Conservation (phyloP, 352 stramenopile species). For the Globisporangium abappressorium region DNA sequence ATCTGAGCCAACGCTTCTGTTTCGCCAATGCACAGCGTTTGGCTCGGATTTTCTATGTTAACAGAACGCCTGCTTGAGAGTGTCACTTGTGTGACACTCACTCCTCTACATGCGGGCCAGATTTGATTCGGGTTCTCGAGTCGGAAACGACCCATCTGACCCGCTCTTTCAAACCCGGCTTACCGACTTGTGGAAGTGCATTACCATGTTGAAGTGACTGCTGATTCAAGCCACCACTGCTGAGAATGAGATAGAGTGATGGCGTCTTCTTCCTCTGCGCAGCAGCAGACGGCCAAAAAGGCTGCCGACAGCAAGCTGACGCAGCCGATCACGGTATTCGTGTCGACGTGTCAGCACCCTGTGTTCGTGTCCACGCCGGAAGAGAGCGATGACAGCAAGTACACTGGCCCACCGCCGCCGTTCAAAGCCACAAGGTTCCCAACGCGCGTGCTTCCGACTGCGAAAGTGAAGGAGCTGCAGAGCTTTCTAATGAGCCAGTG, state of each 20-base stretch:
- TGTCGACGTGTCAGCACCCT: conserved; percentile 53
- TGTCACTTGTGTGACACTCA: background rate
- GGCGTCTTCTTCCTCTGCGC: background rate
- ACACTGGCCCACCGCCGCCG: conserved; percentile 6
- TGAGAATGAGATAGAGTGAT: background rate
- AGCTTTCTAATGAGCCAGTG: conserved; percentile 60
- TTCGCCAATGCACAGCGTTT: background rate
- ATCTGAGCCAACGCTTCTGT: background rate
- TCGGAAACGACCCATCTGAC: background rate
- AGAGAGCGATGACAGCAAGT: conserved; percentile 10
- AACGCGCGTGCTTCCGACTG: conserved; percentile 35
- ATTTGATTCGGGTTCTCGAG: background rate
- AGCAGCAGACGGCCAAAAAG: background rate
- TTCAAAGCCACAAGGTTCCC: conserved; percentile 65
- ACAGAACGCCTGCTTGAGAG: background rate
- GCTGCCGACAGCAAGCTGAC: background rate
- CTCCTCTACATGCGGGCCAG: background rate
- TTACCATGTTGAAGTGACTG: background rate
- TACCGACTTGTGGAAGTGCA: background rate
- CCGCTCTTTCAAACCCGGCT: background rate
- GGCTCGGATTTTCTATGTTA: background rate
- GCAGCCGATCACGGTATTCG: conserved; percentile 45
- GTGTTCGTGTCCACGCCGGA: conserved; percentile 21
- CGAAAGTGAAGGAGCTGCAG: conserved; percentile 46
- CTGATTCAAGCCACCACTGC: background rate